These are phyloP conservation scores for Trichoderma koningii DNA, from an alignment of 2,329 filamentous ascomycete species.

Conservation along the genomic window DNA sequence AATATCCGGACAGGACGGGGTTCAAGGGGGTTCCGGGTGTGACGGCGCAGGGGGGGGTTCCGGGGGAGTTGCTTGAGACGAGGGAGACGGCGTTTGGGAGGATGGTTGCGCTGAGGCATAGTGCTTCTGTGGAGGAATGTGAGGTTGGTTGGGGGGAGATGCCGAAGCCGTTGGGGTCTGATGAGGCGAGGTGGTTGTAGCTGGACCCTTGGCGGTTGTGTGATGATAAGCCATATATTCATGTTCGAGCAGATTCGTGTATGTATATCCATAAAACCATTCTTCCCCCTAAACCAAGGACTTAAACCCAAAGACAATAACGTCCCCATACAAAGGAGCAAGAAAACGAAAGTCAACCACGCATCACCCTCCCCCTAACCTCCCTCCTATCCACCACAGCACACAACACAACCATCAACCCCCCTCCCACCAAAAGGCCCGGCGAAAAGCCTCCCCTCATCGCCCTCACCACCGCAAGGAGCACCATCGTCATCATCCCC, in stretches of 20 bases:
- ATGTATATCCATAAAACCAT: neutral
- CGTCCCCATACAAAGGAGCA: neutral
- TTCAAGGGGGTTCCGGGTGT: slow-evolving; percentile 45
- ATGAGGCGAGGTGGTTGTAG: slow-evolving; percentile 45
- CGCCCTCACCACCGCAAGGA: slow-evolving; percentile 1
- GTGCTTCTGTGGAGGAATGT: slow-evolving; percentile 49
- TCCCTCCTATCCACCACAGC: slow-evolving; percentile 6
- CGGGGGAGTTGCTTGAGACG: slow-evolving; percentile 46
- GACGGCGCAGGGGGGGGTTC: slow-evolving; percentile 35
- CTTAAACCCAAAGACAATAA: neutral
- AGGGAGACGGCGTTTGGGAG: slow-evolving; percentile 49
- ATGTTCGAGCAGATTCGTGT: neutral
- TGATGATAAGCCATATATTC: neutral
- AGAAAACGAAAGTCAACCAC: neutral
- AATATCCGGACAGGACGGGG: slow-evolving; percentile 47
- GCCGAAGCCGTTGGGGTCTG: slow-evolving; percentile 52
- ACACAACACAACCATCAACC: slow-evolving; percentile 14
- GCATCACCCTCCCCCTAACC: neutral
- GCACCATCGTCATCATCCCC: neutral
- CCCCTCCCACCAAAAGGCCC: slow-evolving; percentile 8
- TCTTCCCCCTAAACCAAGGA: neutral
- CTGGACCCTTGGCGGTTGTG: neutral
- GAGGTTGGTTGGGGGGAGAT: slow-evolving; percentile 53
- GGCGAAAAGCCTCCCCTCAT: neutral
- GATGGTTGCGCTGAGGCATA: slow-evolving; percentile 51